Evolutionary conservation across 2,329 filamentous ascomycete genomes (phyloP), one percentile per base, ranked within the genome.

Genomic region (Xylaria digitata): DNA sequence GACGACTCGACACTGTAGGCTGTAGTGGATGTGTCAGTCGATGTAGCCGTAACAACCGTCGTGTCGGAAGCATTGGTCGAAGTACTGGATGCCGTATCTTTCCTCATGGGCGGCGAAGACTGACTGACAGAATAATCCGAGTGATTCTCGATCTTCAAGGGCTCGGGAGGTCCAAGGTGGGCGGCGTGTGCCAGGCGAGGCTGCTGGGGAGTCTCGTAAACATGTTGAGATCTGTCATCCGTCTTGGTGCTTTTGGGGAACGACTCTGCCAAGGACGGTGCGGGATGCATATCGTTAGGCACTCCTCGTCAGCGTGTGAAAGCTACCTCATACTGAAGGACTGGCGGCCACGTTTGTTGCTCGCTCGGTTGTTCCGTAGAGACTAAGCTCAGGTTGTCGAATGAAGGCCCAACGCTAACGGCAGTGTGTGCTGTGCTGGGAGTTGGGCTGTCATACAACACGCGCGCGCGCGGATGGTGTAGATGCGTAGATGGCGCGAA

Each of bases 1-100:
- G 85, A 86, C 73, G 83, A 83, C 72, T 86, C 82, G 76, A 82
- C 80, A 79, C 81, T 85, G 75, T 85, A 86, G 72, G 81, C 82
- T 74, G 82, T 84, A 74, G 82, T 81, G 71, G 78, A 81, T 72
- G 83, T 84, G 74, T 86, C 85, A 71, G 77, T 71, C 60, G 78
- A 77, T 32, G 76, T 78, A 63, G 78, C 74, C 48, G 78, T 80
- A 43, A 76, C 70, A 43, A 72, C 72, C n/a, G 76, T 77, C 56
- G 75, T 72, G 75, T 80, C 80, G 66, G 84, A 84, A 71, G 81
- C 82, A 73, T 81, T 82, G 23, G 85, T 86, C 65, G 85, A 85
- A 67, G 82, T 83, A 61, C 85, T 87, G 65, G 85, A 86, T 67
- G 77, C 80, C 42, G 85, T 86, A 72, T 87, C 83, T 75, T 86